Base-by-base conservation (phyloP, 306 rosid genomes). In the Canavalia gladiata region DNA sequence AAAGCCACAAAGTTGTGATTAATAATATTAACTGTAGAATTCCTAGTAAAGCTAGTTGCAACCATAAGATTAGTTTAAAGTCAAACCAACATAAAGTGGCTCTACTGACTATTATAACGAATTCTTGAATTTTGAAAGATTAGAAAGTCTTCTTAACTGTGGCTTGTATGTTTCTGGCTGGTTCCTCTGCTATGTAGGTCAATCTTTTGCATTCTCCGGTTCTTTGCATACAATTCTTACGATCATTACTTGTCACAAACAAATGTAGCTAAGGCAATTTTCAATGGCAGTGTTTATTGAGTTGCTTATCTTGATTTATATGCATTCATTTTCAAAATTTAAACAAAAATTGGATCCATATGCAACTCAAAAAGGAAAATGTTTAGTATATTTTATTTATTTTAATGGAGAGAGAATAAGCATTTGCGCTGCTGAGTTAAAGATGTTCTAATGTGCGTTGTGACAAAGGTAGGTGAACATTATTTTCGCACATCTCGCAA, bases 1-100 rank as follows among this genome's bases (percentile, higher is more conserved):
- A 76, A 62, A 45, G 82, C 54, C 74, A 70, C 46, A 51, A 35
- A 77, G 72, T 31, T 39, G 10, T 42, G 3, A 75, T 49, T 76
- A 76, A 75, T n/a, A 64, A 56, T 46, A 46, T 79, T 42, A 58
- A 49, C 35, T 11, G 1, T 35, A 11, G 51, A 54, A 35, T 75
- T 56, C 18, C 43, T 74, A 45, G 29, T 11, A 28, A 73, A 42
- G 62, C 59, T 41, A 42, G 74, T 73, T 54, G 54, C 72, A 57
- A 74, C 31, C 41, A 28, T 54, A 68, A 52, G 37, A 11, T 37
- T 37, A 18, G 25, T 18, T 4, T 37, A 68, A n/a, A 1, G 29
- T 25, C 34, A 45, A 11, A 47, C n/a, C 34, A 72, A 37, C 34
- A 78, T 1, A 72, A 56, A 78, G 30, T 72, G 62, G 69, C 76